Conservation (phyloP, 2,329 filamentous ascomycete species). For the Penicillium olsonii region DNA sequence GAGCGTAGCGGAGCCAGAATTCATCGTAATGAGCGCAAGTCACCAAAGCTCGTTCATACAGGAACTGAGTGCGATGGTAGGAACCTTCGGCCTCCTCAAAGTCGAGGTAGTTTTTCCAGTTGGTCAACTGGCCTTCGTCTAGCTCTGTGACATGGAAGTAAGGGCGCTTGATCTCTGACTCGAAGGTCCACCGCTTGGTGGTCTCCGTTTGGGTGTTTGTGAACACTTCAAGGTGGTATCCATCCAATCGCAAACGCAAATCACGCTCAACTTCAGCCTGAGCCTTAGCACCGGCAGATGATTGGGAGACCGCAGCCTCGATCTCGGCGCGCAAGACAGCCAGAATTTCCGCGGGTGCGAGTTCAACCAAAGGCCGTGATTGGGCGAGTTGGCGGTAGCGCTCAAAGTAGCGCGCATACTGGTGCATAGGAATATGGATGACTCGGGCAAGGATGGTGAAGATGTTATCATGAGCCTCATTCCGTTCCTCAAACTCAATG, state of each 20-base stretch:
- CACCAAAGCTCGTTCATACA: conserved; percentile 93
- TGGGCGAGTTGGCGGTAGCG: conserved; percentile 78
- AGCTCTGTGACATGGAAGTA: conserved; percentile 97
- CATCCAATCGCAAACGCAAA: conserved; percentile 76
- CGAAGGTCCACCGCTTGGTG: conserved; percentile 90
- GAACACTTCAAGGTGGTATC: conserved; percentile 78
- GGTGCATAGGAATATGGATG: conserved; percentile 89
- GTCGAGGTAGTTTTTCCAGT: conserved; percentile 96
- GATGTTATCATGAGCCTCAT: conserved; percentile 80
- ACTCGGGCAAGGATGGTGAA: conserved; percentile 81
- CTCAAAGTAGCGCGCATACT: conserved; percentile 94
- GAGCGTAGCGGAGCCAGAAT: conserved; percentile 95
- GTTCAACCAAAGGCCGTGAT: conserved; percentile 69
- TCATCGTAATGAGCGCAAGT: conserved; percentile 95
- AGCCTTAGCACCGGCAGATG: conserved; percentile 52
- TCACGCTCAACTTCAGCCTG: conserved; percentile 83
- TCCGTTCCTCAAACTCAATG: conserved; percentile 90
- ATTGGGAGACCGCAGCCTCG: conserved; percentile 53
- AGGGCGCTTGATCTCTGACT: conserved; percentile 89
- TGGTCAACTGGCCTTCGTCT: conserved; percentile 77
- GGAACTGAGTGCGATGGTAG: conserved; percentile 70
- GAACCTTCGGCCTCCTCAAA: conserved; percentile 88
- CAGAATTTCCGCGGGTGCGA: conserved; percentile 69
- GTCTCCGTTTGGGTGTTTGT: conserved; percentile 81
- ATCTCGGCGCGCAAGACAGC: conserved; percentile 71